Percentiles rank a stretch among this genome's conserved stretches.
Evolutionary conservation across 2,329 filamentous ascomycete genomes (phyloP).

Genomic region (Beauveria medogensis): DNA sequence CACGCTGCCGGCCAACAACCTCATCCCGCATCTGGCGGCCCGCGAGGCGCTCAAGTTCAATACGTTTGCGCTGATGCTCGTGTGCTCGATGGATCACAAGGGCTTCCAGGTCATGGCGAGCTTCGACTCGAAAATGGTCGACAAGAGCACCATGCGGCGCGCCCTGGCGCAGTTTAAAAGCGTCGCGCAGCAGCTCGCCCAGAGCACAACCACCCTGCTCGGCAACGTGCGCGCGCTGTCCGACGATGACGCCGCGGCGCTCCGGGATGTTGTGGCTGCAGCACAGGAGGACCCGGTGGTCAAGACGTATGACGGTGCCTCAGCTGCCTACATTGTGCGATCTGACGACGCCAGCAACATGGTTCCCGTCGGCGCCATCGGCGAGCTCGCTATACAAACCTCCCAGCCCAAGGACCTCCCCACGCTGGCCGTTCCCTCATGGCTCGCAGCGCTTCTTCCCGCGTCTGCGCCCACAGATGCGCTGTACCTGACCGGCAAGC

Average conservation of each 20-base stretch:
- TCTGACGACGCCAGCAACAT: conserved; percentile 25
- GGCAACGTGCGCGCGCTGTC: conserved; percentile 27
- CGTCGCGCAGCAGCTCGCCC: conserved; percentile 42
- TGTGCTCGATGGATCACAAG: conserved; percentile 50
- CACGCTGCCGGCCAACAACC: conserved; percentile 38
- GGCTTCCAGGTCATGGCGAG: conserved; percentile 54
- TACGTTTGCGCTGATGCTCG: conserved; percentile 56
- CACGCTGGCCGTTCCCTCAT: conserved; percentile 20
- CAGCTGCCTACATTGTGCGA: conserved; percentile 34
- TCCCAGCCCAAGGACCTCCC: conserved; percentile 19
- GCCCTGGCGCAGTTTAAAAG: conserved; percentile 44
- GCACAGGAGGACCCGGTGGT: conserved; percentile 13
- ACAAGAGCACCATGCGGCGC: conserved; percentile 41
- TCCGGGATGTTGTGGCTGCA: conserved; percentile 21
- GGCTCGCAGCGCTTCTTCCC: conserved; percentile 18
- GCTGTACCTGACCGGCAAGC: conserved; percentile 32
- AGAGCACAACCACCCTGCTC: conserved; percentile 24
- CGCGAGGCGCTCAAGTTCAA: conserved; percentile 52
- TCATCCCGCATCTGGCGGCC: conserved; percentile 47
- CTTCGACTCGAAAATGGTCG: conserved; percentile 55
- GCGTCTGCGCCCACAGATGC: conserved; percentile 6
- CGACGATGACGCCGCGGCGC: conserved; percentile 25
- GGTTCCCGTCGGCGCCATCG: conserved; percentile 32
- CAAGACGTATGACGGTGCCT: conserved; percentile 18
- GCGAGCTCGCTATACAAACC: conserved; percentile 36